phyloP scores from a whole-genome alignment of 371 early-diverging fungal species.

The Mucor circinelloides region DNA sequence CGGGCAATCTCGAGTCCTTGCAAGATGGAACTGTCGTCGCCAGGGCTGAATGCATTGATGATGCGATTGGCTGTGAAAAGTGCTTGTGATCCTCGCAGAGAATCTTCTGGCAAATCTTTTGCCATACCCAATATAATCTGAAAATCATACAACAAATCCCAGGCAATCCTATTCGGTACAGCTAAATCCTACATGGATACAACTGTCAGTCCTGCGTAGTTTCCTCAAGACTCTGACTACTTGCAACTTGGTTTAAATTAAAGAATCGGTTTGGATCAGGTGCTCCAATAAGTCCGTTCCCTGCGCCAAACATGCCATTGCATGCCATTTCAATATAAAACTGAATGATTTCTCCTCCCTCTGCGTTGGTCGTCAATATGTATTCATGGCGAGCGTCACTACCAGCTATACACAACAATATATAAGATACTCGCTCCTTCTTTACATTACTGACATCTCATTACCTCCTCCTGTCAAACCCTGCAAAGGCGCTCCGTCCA shows the following conservation, averaged over 20 bases:
- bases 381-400: constrained; percentile 75
- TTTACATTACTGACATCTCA: not conserved
- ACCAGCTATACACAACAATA: constrained; percentile 32
- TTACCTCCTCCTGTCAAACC: constrained; percentile 84
- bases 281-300: constrained; percentile 60
- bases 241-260: constrained; percentile 43
- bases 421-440: not conserved
- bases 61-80: constrained; percentile 82
- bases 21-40: constrained; percentile 49
- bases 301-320: constrained; percentile 89
- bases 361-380: constrained; percentile 61
- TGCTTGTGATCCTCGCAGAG: constrained; percentile 78
- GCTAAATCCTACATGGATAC: constrained; percentile 52
- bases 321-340: constrained; percentile 89
- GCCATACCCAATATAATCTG: constrained; percentile 81
- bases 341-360: constrained; percentile 69
- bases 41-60: constrained; percentile 71
- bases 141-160: constrained; percentile 75
- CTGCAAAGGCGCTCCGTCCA: constrained; percentile 79
- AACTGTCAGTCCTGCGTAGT: not conserved
- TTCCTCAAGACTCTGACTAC: not conserved
- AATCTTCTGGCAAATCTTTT: constrained; percentile 72
- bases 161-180: constrained; percentile 71
- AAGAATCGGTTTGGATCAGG: constrained; percentile 65
- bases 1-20: constrained; percentile 56